Percentiles rank a stretch among this genome's conserved stretches.
Conservation (phyloP, 306 rosid species). For the Pyrus communis region DNA sequence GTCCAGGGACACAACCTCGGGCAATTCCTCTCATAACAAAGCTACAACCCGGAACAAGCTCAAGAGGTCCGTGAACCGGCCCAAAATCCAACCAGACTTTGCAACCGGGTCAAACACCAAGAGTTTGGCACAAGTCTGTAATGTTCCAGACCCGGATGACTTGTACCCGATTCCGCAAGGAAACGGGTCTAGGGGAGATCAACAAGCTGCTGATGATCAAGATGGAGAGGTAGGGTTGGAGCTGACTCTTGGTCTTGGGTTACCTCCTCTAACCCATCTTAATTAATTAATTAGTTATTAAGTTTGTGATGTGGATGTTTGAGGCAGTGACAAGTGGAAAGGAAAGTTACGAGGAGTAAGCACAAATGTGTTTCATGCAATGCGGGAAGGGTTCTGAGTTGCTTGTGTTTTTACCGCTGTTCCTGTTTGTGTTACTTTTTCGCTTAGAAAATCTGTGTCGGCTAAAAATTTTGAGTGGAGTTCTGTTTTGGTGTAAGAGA, state of each 20-base stretch:
- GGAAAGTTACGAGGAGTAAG: neutral
- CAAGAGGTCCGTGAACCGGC: constrained; percentile 20
- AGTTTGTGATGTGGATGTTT: neutral
- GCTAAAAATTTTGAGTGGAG: neutral
- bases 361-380: constrained; percentile 10
- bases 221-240: constrained; percentile 23
- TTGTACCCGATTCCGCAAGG: neutral
- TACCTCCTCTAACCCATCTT: neutral
- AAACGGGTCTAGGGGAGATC: neutral
- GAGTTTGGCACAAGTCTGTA: neutral
- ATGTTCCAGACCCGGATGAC: neutral
- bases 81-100: neutral
- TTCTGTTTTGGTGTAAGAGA: neutral
- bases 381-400: neutral
- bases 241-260: constrained; percentile 39
- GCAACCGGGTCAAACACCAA: neutral
- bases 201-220: neutral
- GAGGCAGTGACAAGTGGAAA: constrained; percentile 1
- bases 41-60: constrained; percentile 17
- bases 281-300: neutral
- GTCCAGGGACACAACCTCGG: constrained; percentile 6
- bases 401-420: neutral
- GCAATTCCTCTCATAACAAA: neutral
- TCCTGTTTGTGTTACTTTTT: neutral
- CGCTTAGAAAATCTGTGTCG: neutral